Evolutionary conservation across 352 stramenopile genomes (phyloP), one percentile per base, ranked within the genome.

Genomic region (Globisporangium spinosum): DNA sequence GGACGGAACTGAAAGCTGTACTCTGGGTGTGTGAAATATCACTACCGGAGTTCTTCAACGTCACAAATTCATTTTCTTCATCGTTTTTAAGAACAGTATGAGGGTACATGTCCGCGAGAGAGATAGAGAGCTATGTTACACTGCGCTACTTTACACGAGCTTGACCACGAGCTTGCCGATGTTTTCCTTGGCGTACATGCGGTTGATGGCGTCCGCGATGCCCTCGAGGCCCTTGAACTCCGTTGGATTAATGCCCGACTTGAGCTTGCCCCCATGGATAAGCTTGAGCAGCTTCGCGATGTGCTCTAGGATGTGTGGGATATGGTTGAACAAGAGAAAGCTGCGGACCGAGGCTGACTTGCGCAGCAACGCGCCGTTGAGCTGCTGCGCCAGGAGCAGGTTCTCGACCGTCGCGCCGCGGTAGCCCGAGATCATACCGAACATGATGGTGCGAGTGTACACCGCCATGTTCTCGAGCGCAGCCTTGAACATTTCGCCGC

Each of bases 81-180:
- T 27, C 2, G 25, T 27, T 27, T 27, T 27, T 27, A 27, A 27
- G 25, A 27, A 27, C 25, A 27, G 25, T 27, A 27, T 27, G 25
- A 27, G 25, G 25, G 25, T 27, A 27, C 25, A 27, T 27, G 25
- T 27, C 25, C 25, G 25, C 2, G 25, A 27, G 25, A 34, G 29
- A 34, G 29, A 34, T 8, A 38, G 34, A 38, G 34, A 38, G 34
- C 34, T 13, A 38, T 1, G 34, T 6, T 38, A 8, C 34, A 1
- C 34, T 38, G 8, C 34, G 8, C 34, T 1, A 38, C 34, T 57
- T 58, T 68, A 77, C 25, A 62, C 67, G 27, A 89, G 76, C 47
- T 81, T 75, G n/a, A 89, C 75, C 20, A 89, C 76, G 53, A 91
- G 75, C 68, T 91, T 93, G 54, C 81, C 85, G 38, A 85, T 73